Evolutionary conservation across 2,329 filamentous ascomycete genomes (phyloP).

Genomic region (Fusarium miscanthi): DNA sequence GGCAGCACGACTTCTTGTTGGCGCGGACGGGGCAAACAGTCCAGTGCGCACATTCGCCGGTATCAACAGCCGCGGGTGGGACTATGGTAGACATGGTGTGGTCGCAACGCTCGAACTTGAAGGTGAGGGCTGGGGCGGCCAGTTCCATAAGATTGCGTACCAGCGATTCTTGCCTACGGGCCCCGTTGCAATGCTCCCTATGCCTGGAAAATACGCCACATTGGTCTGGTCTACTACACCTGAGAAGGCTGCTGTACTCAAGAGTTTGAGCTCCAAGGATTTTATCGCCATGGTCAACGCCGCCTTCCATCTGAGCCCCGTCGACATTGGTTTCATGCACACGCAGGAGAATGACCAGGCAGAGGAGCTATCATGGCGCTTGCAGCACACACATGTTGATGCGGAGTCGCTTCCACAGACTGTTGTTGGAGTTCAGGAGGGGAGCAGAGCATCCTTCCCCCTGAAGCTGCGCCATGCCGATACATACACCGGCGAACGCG

Average conservation of each 20-base stretch:
- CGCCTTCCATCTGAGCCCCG: slow-evolving; percentile 83
- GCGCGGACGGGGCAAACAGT: slow-evolving; percentile 94
- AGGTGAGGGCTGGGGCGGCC: slow-evolving; percentile 65
- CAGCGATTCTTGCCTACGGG: slow-evolving; percentile 95
- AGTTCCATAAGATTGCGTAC: slow-evolving; percentile 79
- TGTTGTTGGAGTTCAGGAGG: slow-evolving; percentile 78
- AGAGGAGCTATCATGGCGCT: slow-evolving; percentile 87
- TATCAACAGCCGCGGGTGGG: slow-evolving; percentile 89
- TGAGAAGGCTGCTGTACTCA: slow-evolving; percentile 80
- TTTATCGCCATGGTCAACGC: slow-evolving; percentile 93
- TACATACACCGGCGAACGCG: slow-evolving; percentile 88
- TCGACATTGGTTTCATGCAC: slow-evolving; percentile 88
- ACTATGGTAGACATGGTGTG: slow-evolving; percentile 89
- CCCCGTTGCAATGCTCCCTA: slow-evolving; percentile 88
- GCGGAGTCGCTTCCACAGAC: slow-evolving; percentile 70
- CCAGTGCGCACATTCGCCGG: slow-evolving; percentile 90
- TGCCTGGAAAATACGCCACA: slow-evolving; percentile 84
- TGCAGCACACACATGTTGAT: slow-evolving; percentile 73
- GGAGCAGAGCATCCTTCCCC: slow-evolving; percentile 88
- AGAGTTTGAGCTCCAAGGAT: slow-evolving; percentile 76
- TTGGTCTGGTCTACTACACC: slow-evolving; percentile 96
- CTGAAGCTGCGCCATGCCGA: slow-evolving; percentile 93
- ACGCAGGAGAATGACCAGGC: slow-evolving; percentile 67
- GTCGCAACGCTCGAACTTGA: slow-evolving; percentile 87
- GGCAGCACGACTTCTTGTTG: slow-evolving; percentile 85